Conservation (phyloP, 2,329 filamentous ascomycete species). For the Pseudophaeomoniella oleicola region DNA sequence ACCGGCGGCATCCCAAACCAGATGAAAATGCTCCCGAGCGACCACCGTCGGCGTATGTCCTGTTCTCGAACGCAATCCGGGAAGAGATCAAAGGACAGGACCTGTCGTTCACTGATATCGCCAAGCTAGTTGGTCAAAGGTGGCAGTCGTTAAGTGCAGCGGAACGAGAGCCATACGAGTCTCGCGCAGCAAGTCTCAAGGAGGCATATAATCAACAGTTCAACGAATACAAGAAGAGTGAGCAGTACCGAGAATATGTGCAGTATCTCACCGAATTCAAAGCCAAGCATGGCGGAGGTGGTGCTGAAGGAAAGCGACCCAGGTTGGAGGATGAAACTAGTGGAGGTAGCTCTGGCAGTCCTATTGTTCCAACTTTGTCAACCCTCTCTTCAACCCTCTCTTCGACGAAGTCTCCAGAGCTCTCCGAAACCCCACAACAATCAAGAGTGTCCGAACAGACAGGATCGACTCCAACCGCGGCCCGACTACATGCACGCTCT, state of each 20-base stretch:
- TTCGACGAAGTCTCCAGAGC: conserved; percentile 7
- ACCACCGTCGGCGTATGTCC: conserved; percentile 68
- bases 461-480: too few species aligned
- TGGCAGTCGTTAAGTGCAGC: conserved; percentile 57
- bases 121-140: conserved; percentile 66
- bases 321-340: conserved; percentile 24
- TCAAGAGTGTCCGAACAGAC: too few species aligned
- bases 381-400: neutral
- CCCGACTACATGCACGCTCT: conserved; percentile 6
- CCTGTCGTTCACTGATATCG: conserved; percentile 69
- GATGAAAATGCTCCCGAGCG: conserved; percentile 70
- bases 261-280: conserved; percentile 67
- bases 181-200: conserved; percentile 57
- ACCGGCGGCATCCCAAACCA: conserved; percentile 32
- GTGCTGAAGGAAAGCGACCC: conserved; percentile 26
- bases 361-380: neutral
- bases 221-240: conserved; percentile 62
- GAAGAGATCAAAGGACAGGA: conserved; percentile 64
- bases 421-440: conserved; percentile 4
- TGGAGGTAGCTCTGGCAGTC: conserved; percentile 7
- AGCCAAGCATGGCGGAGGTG: conserved; percentile 42
- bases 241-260: conserved; percentile 52
- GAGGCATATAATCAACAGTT: conserved; percentile 63
- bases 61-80: conserved; percentile 66
- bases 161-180: conserved; percentile 60